These are phyloP conservation scores for Cornus controversa DNA, from an alignment of 148 eudicot genomes.

Conservation along the genomic window DNA sequence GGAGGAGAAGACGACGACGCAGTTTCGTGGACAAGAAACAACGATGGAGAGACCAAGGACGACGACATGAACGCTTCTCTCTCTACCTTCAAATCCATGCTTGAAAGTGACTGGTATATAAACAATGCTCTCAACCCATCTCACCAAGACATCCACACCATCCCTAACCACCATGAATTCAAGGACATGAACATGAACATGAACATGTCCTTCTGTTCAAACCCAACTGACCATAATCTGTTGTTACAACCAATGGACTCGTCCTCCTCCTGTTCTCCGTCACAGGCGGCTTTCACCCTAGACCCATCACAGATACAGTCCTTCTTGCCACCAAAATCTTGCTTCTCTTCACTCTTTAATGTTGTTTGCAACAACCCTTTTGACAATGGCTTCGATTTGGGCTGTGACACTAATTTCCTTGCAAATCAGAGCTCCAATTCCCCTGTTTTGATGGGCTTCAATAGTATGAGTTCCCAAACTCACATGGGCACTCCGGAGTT, in stretches of 20 bases:
- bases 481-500: no score
- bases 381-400: conserved; percentile 33
- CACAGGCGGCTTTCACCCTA: conserved; percentile 16
- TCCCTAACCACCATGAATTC: conserved; percentile 4
- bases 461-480: conserved; percentile 2
- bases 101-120: conserved; percentile 38
- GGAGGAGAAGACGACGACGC: conserved; percentile 39
- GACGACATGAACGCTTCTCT: conserved; percentile 15
- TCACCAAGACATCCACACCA: neutral
- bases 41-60: conserved; percentile 6
- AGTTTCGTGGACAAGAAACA: conserved; percentile 32
- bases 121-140: conserved; percentile 21
- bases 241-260: conserved; percentile 24
- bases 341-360: conserved; percentile 22
- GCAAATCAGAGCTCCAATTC: conserved; percentile 21
- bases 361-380: conserved; percentile 10
- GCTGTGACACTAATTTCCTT: conserved; percentile 23
- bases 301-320: conserved; percentile 28
- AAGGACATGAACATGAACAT: conserved; percentile 6
- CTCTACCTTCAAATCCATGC: conserved; percentile 36
- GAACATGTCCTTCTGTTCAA: neutral
- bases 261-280: conserved; percentile 25
- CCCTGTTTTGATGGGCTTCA: conserved; percentile 23
- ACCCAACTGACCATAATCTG: neutral
- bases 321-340: conserved; percentile 17